Base-by-base conservation (phyloP, 768 basidiomycete genomes). In the Fomitopsis serialis region DNA sequence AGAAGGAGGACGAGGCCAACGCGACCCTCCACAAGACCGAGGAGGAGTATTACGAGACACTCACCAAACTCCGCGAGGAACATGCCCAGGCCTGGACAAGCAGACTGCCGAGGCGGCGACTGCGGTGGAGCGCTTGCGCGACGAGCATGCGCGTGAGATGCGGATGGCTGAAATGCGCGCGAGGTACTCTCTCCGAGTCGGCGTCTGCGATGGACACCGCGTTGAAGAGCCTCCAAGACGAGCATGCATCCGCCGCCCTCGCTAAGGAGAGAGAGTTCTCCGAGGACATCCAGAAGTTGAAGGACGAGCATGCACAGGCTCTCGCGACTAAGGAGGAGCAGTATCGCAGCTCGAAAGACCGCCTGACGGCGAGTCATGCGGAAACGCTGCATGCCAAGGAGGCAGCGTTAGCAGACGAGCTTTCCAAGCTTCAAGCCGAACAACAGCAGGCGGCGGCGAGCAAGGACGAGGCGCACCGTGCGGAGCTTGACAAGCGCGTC, bases 41-140 rank as follows among this genome's bases (percentile, higher is more conserved):
- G 62, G 89, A 86, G 61, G 85, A 91, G 63, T 91, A 90, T 61
- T 89, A 91, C 65, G 84, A 90, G 54, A 83, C 82, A 21, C 72
- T 93, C 40, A 87, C 83, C 13, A 88, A 87, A 60, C 78, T 92
- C 45, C 86, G 89, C 42, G 73, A 66, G 13, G 85, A 89, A 63
- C 89, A 93, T 59, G 75, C 79, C 2, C 79, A 83, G 56, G 75
- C 80, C 71, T 92, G 54, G 79, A 80, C 56, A 80, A 75, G 59
- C 79, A 85, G 52, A 73, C 79, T 1, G 74, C 75, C 4, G 85
- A 92, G 52, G 71, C 78, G 19, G 72, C 80, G 36, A 81, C 80
- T 5, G 74, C 73, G 11, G 72, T 92, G n/a, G 83, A 87, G 50
- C 78, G 88, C 43, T 68, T 92, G 57, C 80, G 79, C 52, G 84